Base-by-base conservation (phyloP, 164 flowering plant species). In the Brasenia schreberi region DNA sequence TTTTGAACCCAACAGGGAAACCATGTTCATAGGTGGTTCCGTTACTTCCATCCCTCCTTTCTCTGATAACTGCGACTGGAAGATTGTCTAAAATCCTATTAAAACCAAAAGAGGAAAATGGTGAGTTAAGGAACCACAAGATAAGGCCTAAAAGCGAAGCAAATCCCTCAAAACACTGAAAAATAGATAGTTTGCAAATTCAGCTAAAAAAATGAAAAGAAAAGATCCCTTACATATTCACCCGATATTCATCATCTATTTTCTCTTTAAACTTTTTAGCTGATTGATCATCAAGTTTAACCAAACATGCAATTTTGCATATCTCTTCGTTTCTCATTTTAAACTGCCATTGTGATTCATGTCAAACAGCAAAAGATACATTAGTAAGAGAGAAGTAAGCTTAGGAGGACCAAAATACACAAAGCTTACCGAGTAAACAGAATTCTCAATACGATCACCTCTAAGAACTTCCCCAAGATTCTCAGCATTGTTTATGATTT, bases 401-500 rank as follows among this genome's bases (percentile, higher is more conserved):
- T 58, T 12, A 58, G 60, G 17, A 14, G 18, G 18, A 58, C 60
- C 18, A 58, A 12, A 12, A 58, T 12, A 58, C 60, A 18, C 18
- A 3, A 58, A 1, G 18, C 60, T 58, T 18, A 58, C 60, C 16
- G 60, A 12, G 18, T 58, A 58, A 58, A 58, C 60, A 58, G 60
- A 58, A 18, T 58, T 58, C 79, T 84, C 88, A 61, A 84, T 84
- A 39, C 88, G 84, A 61, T 84, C 88, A 74, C 88, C 88, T 42
- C 88, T 83, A 74, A 84, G 86, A 23, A 84, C 88, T 71, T 84
- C 88, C 61, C 88, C 88, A 59, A 84, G 68, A 67, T 84, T 84
- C 60, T 58, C 60, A 58, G 16, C 18, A 18, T 58, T 58, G 60
- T 58, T 58, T 18, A 58, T 58, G 18, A 12, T 58, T 18, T 12